Evolutionary conservation across 2,329 filamentous ascomycete genomes (phyloP).

Genomic region (Colletotrichum viniferum): DNA sequence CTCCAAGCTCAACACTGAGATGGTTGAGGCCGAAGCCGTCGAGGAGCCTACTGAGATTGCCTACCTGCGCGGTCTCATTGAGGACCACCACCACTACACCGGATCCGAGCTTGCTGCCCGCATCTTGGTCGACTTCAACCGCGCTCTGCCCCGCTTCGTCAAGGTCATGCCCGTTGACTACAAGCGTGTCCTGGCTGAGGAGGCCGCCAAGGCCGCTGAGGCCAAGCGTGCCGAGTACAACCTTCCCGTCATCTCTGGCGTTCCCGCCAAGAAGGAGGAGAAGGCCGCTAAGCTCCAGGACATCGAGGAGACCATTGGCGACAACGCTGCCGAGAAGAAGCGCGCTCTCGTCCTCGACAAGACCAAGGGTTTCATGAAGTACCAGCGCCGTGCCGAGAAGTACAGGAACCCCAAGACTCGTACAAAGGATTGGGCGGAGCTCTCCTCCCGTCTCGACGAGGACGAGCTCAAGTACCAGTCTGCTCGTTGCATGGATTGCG

Average conservation of each 20-base stretch:
- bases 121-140: slow-evolving; percentile 93
- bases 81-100: slow-evolving; percentile 98
- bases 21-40: slow-evolving; percentile 88
- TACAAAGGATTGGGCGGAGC: slow-evolving; percentile 91
- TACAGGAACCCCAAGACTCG: slow-evolving; percentile 85
- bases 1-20: slow-evolving; percentile 94
- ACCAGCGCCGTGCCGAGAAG: slow-evolving; percentile 89
- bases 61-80: slow-evolving; percentile 87
- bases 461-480: slow-evolving; percentile 97
- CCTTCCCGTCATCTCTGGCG: slow-evolving; percentile 76
- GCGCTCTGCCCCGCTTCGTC: slow-evolving; percentile 86
- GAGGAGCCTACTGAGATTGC: slow-evolving; percentile 89
- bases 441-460: slow-evolving; percentile 85
- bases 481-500: slow-evolving; percentile 97
- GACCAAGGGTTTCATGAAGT: slow-evolving; percentile 97
- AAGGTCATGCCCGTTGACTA: slow-evolving; percentile 95
- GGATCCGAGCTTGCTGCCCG: slow-evolving; percentile 93
- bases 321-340: slow-evolving; percentile 87
- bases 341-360: slow-evolving; percentile 94
- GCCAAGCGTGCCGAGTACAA: slow-evolving; percentile 85
- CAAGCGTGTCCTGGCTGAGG: slow-evolving; percentile 88
- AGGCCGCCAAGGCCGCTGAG: slow-evolving; percentile 83
- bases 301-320: slow-evolving; percentile 89
- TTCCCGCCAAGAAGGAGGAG: slow-evolving; percentile 67
- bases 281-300: slow-evolving; percentile 75